These are phyloP conservation scores for Toxicodendron radicans DNA, from an alignment of 345 rosid species.

Conservation along the genomic window DNA sequence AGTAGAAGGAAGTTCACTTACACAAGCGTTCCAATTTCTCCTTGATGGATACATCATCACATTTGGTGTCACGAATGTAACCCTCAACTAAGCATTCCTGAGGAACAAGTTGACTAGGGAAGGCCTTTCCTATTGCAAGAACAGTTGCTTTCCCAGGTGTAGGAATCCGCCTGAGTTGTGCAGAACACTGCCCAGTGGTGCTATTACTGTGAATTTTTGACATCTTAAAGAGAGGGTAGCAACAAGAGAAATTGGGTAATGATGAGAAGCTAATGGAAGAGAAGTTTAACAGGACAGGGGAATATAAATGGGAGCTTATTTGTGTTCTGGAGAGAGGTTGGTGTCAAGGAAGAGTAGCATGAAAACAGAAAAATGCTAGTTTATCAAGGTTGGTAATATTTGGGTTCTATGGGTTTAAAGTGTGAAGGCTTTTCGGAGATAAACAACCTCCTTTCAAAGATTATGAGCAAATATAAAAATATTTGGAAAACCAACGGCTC, in stretches of 20 bases:
- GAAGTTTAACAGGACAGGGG: constrained; percentile 14
- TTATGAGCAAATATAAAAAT: neutral
- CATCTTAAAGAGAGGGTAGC: constrained; percentile 38
- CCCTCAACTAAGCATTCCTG: constrained; percentile 93
- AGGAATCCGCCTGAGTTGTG: constrained; percentile 40
- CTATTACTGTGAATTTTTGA: constrained; percentile 31
- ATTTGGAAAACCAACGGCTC: neutral
- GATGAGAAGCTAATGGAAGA: constrained; percentile 6
- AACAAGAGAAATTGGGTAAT: constrained; percentile 17
- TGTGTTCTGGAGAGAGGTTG: constrained; percentile 62
- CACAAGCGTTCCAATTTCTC: constrained; percentile 87
- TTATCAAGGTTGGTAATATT: constrained; percentile 41
- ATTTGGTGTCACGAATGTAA: constrained; percentile 77
- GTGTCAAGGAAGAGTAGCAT: constrained; percentile 46
- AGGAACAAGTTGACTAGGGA: constrained; percentile 74
- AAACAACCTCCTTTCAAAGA: constrained; percentile 14
- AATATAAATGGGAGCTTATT: constrained; percentile 41
- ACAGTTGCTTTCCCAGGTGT: constrained; percentile 79
- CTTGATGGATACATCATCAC: constrained; percentile 66
- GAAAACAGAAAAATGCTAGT: constrained; percentile 35
- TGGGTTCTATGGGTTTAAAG: constrained; percentile 40
- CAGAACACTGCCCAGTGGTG: constrained; percentile 22
- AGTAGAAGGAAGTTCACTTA: constrained; percentile 34
- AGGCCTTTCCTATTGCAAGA: constrained; percentile 93
- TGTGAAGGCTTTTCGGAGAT: constrained; percentile 24